These are phyloP conservation scores for Alnus rubra DNA, from an alignment of 306 rosid species.

Conservation along the genomic window DNA sequence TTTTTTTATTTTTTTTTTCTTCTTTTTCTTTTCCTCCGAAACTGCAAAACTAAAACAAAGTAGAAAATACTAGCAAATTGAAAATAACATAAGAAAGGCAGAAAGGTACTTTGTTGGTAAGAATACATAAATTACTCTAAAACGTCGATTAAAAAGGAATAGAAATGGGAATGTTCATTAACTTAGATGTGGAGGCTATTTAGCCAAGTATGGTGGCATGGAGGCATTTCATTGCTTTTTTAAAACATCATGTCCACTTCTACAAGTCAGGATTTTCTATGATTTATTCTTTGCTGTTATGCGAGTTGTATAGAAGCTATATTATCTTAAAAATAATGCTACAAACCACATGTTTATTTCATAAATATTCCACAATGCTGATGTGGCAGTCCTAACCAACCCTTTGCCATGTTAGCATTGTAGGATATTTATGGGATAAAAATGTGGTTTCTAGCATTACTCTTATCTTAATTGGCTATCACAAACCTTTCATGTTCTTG, in stretches of 20 bases:
- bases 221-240: background rate
- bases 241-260: background rate
- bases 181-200: background rate
- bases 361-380: too few species aligned
- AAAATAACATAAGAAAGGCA: background rate
- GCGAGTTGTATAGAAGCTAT: background rate
- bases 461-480: too few species aligned
- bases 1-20: background rate
- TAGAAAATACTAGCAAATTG: background rate
- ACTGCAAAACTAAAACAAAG: background rate
- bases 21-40: too few species aligned
- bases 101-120: background rate
- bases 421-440: too few species aligned
- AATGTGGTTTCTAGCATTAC: too few species aligned
- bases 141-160: background rate
- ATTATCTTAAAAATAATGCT: background rate
- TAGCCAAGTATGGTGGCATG: background rate
- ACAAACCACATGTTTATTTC: too few species aligned
- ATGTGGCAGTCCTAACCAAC: too few species aligned
- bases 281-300: background rate
- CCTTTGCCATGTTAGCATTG: too few species aligned
- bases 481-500: background rate
- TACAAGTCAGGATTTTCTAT: background rate
- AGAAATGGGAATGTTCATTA: background rate
- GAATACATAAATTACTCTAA: background rate